These are phyloP conservation scores for Porogramme epimiltina DNA, from an alignment of 1,284 basidiomycete genomes.

Conservation along the genomic window DNA sequence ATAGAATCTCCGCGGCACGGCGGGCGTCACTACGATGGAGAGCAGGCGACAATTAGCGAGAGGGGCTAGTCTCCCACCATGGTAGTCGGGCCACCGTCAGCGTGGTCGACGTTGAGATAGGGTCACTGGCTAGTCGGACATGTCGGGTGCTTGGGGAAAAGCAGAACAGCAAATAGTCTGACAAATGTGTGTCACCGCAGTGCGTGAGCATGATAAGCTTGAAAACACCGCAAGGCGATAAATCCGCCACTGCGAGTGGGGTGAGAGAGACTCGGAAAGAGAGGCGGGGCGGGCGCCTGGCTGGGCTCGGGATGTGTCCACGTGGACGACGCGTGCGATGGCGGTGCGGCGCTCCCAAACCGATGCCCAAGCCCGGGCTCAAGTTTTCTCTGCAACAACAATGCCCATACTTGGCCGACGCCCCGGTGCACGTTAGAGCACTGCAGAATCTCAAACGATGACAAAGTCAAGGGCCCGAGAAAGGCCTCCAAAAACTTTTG, in stretches of 20 bases:
- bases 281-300: not conserved
- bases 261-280: not conserved
- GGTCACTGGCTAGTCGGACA: too few species aligned
- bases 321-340: not conserved
- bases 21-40: too few species aligned
- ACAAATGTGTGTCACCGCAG: too few species aligned
- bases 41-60: too few species aligned
- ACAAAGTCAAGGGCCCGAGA: slow-evolving; percentile 21
- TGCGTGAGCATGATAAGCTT: not conserved
- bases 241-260: too few species aligned
- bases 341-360: not conserved
- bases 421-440: slow-evolving; percentile 2
- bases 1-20: too few species aligned
- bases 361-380: not conserved
- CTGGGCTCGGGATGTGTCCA: not conserved
- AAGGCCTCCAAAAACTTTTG: slow-evolving; percentile 21
- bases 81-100: too few species aligned
- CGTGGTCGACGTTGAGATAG: too few species aligned
- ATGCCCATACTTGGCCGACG: not conserved
- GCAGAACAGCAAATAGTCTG: too few species aligned
- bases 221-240: not conserved
- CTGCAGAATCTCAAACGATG: slow-evolving; percentile 5
- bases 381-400: slow-evolving; percentile 3
- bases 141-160: too few species aligned
- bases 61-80: too few species aligned